A percentile compares a stretch with the other conserved stretches of the same genome.
Evolutionary conservation across 306 rosid species (phyloP).

Genomic region (Styphnolobium japonicum): DNA sequence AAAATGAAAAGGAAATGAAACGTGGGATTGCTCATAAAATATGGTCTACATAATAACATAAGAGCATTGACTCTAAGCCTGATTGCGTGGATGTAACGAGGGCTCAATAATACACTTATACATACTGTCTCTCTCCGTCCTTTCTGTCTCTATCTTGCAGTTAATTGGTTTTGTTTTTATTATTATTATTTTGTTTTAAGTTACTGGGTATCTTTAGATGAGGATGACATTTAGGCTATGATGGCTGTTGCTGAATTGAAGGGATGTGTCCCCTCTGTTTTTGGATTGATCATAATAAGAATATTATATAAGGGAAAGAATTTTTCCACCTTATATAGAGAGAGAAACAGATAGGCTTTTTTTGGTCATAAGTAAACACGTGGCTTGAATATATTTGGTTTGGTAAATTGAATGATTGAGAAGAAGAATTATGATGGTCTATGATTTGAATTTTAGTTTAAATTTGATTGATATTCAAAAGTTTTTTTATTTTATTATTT

Average conservation of each 20-base stretch:
- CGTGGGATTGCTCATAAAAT: no score
- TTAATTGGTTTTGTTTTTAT: neutral
- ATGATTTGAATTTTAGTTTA: neutral
- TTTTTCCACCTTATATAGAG: neutral
- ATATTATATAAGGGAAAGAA: neutral
- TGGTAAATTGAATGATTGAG: constrained; percentile 24
- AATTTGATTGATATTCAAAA: no score
- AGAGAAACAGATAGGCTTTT: neutral
- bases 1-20: no score
- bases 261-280: neutral
- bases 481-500: no score
- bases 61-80: neutral
- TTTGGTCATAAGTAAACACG: neutral
- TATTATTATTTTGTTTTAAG: neutral
- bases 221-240: neutral
- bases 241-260: neutral
- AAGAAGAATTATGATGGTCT: neutral
- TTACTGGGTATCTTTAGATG: neutral
- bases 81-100: neutral
- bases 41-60: no score
- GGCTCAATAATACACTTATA: neutral
- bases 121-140: neutral
- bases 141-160: neutral
- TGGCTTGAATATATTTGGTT: constrained; percentile 18
- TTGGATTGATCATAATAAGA: neutral